These are phyloP conservation scores for Kazachstania viticola DNA, from an alignment of 805 yeast species.

Conservation along the genomic window DNA sequence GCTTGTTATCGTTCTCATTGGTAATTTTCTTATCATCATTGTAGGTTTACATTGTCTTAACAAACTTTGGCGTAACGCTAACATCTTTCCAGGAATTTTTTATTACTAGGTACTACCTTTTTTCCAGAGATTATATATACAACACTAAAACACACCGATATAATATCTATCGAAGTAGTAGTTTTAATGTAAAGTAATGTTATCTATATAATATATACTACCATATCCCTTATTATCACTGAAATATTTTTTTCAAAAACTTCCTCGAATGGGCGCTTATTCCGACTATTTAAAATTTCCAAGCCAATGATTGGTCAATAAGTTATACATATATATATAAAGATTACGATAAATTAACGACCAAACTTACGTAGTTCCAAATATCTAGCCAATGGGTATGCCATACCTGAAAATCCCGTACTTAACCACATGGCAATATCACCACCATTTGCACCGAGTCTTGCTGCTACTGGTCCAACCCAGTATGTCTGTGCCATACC, in stretches of 20 bases:
- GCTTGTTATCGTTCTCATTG: constrained; percentile 26
- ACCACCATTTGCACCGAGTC: constrained; percentile 58
- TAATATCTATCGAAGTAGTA: too few relatives aligned
- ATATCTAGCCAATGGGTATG: constrained; percentile 57
- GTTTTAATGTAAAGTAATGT: too few relatives aligned
- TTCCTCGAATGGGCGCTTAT: too few relatives aligned
- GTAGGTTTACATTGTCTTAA: constrained; percentile 8
- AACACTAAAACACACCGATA: too few relatives aligned
- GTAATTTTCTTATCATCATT: constrained; percentile 23
- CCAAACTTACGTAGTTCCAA: constrained; percentile 49
- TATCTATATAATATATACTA: too few relatives aligned
- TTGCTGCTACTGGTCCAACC: constrained; percentile 60
- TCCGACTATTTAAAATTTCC: too few relatives aligned
- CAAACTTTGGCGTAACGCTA: background rate
- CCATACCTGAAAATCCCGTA: constrained; percentile 55
- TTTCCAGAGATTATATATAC: too few relatives aligned
- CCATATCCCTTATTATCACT: too few relatives aligned
- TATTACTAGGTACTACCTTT: too few relatives aligned
- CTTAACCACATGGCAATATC: constrained; percentile 77
- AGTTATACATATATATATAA: too few relatives aligned
- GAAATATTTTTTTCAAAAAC: too few relatives aligned
- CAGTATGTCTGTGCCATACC: constrained; percentile 87
- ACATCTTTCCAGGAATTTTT: background rate
- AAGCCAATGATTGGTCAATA: constrained; percentile 2
- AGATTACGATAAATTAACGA: too few relatives aligned